Conservation (phyloP, 106 monocot genomes). For the Triglochin maritima region DNA sequence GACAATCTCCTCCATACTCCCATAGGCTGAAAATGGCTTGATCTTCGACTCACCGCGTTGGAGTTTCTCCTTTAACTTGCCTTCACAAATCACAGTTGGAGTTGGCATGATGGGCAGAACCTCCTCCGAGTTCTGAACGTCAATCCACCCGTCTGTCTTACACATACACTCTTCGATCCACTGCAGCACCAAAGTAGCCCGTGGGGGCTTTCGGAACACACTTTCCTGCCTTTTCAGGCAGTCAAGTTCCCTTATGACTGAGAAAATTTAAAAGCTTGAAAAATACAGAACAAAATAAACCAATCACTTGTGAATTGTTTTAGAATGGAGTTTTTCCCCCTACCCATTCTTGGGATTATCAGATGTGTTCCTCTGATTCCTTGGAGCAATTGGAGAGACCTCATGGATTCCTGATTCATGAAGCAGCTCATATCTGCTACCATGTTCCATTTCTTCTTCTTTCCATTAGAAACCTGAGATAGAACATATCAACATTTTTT, state of each 20-base stretch:
- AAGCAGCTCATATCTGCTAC: slow-evolving; percentile 68
- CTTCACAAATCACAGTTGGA: slow-evolving; percentile 32
- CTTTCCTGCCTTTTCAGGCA: slow-evolving; percentile 29
- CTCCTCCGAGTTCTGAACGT: slow-evolving; percentile 79
- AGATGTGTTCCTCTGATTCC: slow-evolving; percentile 79
- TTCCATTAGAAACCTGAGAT: slow-evolving; percentile 4
- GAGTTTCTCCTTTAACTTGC: slow-evolving; percentile 7
- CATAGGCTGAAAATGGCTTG: slow-evolving; percentile 16
- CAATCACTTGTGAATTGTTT: neutral
- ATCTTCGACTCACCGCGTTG: neutral
- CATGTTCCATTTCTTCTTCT: slow-evolving; percentile 66
- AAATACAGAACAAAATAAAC: neutral
- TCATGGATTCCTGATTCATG: slow-evolving; percentile 60
- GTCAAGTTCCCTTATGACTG: slow-evolving; percentile 59
- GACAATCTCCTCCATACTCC: slow-evolving; percentile 51
- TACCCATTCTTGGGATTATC: slow-evolving; percentile 85
- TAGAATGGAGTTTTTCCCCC: neutral
- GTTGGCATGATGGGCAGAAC: slow-evolving; percentile 42
- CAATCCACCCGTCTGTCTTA: slow-evolving; percentile 74
- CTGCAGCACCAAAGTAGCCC: slow-evolving; percentile 40
- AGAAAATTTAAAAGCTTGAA: neutral
- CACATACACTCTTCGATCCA: slow-evolving; percentile 93
- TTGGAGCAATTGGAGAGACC: slow-evolving; percentile 64
- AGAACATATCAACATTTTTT: too few species aligned
- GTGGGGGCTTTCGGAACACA: slow-evolving; percentile 23